Base-by-base conservation (phyloP, 2,329 filamentous ascomycete genomes). In the Hyphodiscus sp. region DNA sequence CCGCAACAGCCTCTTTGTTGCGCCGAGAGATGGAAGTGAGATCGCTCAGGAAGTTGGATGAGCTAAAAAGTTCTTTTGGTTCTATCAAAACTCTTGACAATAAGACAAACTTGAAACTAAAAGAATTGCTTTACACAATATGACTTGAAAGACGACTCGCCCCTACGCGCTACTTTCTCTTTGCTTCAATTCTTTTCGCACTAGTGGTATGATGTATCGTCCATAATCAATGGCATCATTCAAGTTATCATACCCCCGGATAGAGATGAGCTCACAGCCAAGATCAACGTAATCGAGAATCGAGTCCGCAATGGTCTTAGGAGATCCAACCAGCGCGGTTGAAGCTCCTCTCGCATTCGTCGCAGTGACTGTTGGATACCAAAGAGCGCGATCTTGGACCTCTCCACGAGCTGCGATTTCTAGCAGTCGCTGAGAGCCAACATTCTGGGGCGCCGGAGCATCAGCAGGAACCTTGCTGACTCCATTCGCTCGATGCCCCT, bases 351-450 rank as follows among this genome's bases (percentile, higher is more conserved):
- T 71, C 0, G 80, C 80, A 62, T 79, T 79, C 0, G 80, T 83
- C 1, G 80, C 80, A 1, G 78, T 81, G 4, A 83, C 80, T 0
- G 80, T 83, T 0, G 80, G 79, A 64, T 82, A 83, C 80, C 80
- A 83, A n/a, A 83, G 67, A 1, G 78, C 79, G 18, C 79, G 76
- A 62, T 83, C 80, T 58, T 83, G 80, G 1, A 83, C 76, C 61
- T 82, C 79, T 0, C 77, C 77, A 2, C 70, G 68, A 46, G 71
- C 68, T 26, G 80, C 80, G 58, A 83, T 82, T 9, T 81, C 79
- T 0, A 83, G 71, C 45, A 83, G 65, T 0, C 80, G 72, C 65
- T 82, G 79, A 0, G 79, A 82, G 0, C 80, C 80, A 0, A 79
- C 78, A 56, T 83, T 83, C 61, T 83, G 79, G 1, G 80, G 80